These are phyloP conservation scores for Avicennia marina DNA, from an alignment of 257 asterid species.

Conservation along the genomic window DNA sequence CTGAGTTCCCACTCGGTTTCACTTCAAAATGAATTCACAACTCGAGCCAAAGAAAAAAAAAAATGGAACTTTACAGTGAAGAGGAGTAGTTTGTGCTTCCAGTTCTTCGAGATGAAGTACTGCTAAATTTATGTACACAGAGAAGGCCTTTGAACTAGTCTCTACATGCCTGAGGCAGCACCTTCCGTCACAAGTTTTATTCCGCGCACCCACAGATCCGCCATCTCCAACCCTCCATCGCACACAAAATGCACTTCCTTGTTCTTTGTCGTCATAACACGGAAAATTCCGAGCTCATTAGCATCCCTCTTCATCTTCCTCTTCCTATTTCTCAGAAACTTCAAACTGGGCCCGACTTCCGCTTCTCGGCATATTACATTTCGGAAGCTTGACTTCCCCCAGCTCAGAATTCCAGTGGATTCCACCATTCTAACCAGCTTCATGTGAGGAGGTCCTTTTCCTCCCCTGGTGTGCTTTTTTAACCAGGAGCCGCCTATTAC, in stretches of 20 bases:
- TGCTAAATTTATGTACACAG: no score
- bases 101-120: no score
- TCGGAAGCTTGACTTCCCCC: slow-evolving; percentile 70
- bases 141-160: no score
- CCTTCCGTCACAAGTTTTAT: slow-evolving; percentile 28
- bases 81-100: no score
- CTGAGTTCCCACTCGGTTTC: no score
- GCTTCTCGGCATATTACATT: slow-evolving; percentile 61
- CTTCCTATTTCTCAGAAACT: slow-evolving; percentile 42
- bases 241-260: slow-evolving; percentile 75
- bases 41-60: no score
- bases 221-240: slow-evolving; percentile 57
- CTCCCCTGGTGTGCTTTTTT: slow-evolving; percentile 69
- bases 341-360: slow-evolving; percentile 53
- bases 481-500: slow-evolving; percentile 48
- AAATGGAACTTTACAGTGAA: no score
- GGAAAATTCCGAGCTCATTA: slow-evolving; percentile 50
- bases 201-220: slow-evolving; percentile 38
- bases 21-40: no score
- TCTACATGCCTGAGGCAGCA: no score
- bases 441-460: slow-evolving; percentile 65
- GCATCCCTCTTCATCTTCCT: slow-evolving; percentile 52
- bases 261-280: slow-evolving; percentile 52
- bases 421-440: slow-evolving; percentile 49
- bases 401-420: slow-evolving; percentile 42